Evolutionary conservation across 1,284 basidiomycete genomes (phyloP).

Genomic region (Neolentinus lepideus): DNA sequence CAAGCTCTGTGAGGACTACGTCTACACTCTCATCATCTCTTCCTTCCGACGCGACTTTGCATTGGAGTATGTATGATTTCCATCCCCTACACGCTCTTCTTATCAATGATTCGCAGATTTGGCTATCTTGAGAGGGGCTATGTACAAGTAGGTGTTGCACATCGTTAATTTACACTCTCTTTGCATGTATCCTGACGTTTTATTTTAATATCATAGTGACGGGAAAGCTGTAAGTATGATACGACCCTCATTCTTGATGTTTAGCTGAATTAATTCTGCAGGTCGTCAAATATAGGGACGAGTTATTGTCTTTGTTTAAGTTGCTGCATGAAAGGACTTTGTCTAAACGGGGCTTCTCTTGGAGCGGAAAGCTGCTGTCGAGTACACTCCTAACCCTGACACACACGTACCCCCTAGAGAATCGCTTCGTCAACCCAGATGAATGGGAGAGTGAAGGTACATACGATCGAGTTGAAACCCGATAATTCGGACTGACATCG

Average conservation of each 20-base stretch:
- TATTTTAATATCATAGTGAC: slow-evolving; percentile 35
- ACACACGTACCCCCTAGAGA: slow-evolving; percentile 79
- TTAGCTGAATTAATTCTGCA: neutral
- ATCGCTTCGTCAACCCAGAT: slow-evolving; percentile 76
- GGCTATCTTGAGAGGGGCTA: slow-evolving; percentile 59
- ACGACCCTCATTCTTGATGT: neutral
- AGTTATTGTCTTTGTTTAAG: slow-evolving; percentile 60
- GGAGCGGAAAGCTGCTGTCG: slow-evolving; percentile 75
- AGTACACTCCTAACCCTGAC: slow-evolving; percentile 73
- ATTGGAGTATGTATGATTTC: slow-evolving; percentile 63
- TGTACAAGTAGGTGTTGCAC: slow-evolving; percentile 54
- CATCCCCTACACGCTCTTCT: slow-evolving; percentile 3
- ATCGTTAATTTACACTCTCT: slow-evolving; percentile 1
- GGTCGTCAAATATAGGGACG: slow-evolving; percentile 58
- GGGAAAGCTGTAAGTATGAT: slow-evolving; percentile 46
- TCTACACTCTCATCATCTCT: slow-evolving; percentile 64
- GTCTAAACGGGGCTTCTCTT: slow-evolving; percentile 81
- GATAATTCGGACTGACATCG: neutral
- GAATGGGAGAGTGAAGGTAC: slow-evolving; percentile 76
- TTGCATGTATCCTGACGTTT: slow-evolving; percentile 3
- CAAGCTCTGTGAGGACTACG: slow-evolving; percentile 79
- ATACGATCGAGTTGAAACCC: slow-evolving; percentile 7
- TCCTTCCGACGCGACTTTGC: slow-evolving; percentile 81
- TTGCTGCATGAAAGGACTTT: slow-evolving; percentile 66
- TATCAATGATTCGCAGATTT: slow-evolving; percentile 37